These are phyloP conservation scores for Cyathus striatus DNA, from an alignment of 768 basidiomycete genomes.

Conservation along the genomic window DNA sequence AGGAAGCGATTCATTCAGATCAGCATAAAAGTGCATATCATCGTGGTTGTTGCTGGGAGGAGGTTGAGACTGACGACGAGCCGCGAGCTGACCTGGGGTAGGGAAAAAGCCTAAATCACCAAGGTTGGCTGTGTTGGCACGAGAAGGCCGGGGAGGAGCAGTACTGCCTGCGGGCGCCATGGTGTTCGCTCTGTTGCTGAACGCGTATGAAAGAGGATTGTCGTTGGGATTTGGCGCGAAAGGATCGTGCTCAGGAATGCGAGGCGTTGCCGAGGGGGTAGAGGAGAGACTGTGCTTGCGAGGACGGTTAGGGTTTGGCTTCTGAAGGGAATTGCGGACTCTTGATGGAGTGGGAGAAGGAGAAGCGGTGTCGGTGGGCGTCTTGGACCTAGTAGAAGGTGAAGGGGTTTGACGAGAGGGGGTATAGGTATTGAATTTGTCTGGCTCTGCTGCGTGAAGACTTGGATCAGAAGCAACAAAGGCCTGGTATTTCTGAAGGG, in stretches of 20 bases:
- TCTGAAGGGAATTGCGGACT: slow-evolving; percentile 58
- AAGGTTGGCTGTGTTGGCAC: slow-evolving; percentile 79
- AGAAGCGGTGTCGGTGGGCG: slow-evolving; percentile 40
- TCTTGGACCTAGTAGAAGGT: slow-evolving; percentile 35
- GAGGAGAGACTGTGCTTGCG: slow-evolving; percentile 51
- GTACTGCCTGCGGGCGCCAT: slow-evolving; percentile 35
- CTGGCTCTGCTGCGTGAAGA: slow-evolving; percentile 49
- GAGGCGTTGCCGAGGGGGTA: slow-evolving; percentile 25
- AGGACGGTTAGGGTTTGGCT: slow-evolving; percentile 40
- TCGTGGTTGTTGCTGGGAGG: slow-evolving; percentile 20
- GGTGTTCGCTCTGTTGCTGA: slow-evolving; percentile 23
- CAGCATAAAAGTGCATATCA: slow-evolving; percentile 38
- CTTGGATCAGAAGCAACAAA: slow-evolving; percentile 62
- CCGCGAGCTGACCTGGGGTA: slow-evolving; percentile 28
- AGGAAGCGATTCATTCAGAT: slow-evolving; percentile 38
- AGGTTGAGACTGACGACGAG: slow-evolving; percentile 52
- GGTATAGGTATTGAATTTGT: slow-evolving; percentile 27
- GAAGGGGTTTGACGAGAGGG: slow-evolving; percentile 33
- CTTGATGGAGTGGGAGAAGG: slow-evolving; percentile 21
- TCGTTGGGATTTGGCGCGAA: slow-evolving; percentile 41
- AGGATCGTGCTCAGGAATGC: slow-evolving; percentile 49
- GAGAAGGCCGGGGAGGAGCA: slow-evolving; percentile 75
- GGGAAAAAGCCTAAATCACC: slow-evolving; percentile 74
- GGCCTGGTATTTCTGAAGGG: slow-evolving; percentile 73
- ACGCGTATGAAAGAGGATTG: slow-evolving; percentile 21